Base-by-base conservation (phyloP, 495 filamentous ascomycete species). In the Tuber indicum region DNA sequence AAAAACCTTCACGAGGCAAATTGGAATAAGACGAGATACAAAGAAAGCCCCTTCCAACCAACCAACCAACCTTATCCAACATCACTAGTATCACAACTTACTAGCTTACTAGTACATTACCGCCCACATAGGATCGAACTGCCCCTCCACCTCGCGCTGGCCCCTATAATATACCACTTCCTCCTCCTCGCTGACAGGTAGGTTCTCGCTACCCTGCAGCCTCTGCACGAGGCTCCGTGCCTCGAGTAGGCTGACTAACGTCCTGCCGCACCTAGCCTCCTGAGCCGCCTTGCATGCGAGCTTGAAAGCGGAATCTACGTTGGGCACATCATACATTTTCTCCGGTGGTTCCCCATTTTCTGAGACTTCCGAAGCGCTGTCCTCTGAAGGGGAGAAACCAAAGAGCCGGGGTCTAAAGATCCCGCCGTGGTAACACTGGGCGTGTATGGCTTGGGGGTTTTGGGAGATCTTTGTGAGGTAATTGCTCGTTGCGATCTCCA, bases 401-500 rank as follows among this genome's bases (percentile, higher is more conserved):
- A 0, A 7, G 4, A 71, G 0, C 1, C 0, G 8, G 26, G n/a
- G 6, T 2, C 42, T 36, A 12, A 76, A 0, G 8, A 36, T 71
- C 10, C 23, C 39, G 6, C 0, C 0, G 1, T 46, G 45, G 10
- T 1, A 0, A 19, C 16, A 6, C 42, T 1, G 14, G 44, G 7
- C 7, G 1, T n/a, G 32, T 39, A 66, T 46, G 6, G 21, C 0
- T 41, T 45, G 77, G 6, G 71, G 71, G 3, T 32, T 49, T 17
- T 41, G 9, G 36, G 42, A 36, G n/a, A 82, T 70, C 45, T 71
- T 36, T 0, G 58, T 66, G 8, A 82, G 72, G 42, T 74, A 82
- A 7, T 44, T 46, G 6, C 73, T 75, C 5, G 76, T 74, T 2
- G 72, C 73, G 45, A 82, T 82, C 39, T 82, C 81, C 10, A 77